Evolutionary conservation across 768 basidiomycete genomes (phyloP), one percentile per base, ranked within the genome.

Genomic region (Mycena latifolia): DNA sequence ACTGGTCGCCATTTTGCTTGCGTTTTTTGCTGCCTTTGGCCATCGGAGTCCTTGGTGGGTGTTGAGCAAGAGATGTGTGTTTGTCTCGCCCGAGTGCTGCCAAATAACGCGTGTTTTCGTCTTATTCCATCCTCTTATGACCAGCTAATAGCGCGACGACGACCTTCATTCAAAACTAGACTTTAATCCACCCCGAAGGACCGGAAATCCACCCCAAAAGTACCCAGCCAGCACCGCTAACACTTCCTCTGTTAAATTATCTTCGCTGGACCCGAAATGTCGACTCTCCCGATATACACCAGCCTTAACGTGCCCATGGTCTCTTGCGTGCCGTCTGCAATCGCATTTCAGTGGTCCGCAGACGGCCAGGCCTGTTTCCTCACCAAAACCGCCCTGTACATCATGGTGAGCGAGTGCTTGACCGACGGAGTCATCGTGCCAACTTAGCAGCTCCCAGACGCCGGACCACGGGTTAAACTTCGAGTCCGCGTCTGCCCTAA

Each of bases 381-480:
- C n/a, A 89, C 91, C 9, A 90, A 89, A 74, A 82, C 82, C 31
- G 88, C 88, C 0, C 84, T 90, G 4, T 86, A 92, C 71, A 87
- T 95, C 33, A 71, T 94, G 79, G 93, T 93, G 73, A 67, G 82
- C 65, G 52, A 52, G 39, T 52, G 51, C 27, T 28, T 39, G 24
- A 5, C 35, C n/a, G 46, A 17, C 33, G 15, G 45, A 48, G 55
- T 18, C 31, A 24, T 10, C 41, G 12, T 22, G 7, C 24, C 9
- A 15, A 35, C 22, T 39, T n/a, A n/a, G n/a, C n/a, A 45, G 9
- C 43, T 57, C 61, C 9, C 61, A 94, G 93, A 93, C 92, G 5
- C 93, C 93, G 55, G 87, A 92, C 65, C 83, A 85, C 50, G 93
- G 92, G 22, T 84, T 94, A 51, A 89, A 88, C 70, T 86, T 91